Evolutionary conservation across 2,329 filamentous ascomycete genomes (phyloP).

Genomic region (Cordyceps pruinosa): DNA sequence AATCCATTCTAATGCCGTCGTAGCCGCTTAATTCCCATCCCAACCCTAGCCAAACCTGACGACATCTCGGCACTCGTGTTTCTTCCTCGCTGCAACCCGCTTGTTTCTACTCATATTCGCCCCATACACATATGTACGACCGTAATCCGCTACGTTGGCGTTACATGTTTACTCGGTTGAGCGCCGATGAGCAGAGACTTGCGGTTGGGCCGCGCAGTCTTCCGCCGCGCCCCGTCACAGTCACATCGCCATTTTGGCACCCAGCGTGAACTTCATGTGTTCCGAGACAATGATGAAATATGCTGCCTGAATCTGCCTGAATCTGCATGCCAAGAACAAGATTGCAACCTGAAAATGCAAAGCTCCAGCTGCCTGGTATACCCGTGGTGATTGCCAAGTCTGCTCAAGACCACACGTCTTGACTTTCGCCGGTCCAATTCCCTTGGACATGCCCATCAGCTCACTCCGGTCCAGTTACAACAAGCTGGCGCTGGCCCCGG

Average conservation of each 20-base stretch:
- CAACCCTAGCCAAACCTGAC: not conserved
- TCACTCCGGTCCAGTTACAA: not conserved
- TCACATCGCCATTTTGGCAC: not conserved
- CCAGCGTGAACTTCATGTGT: not conserved
- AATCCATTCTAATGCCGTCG: conserved; percentile 4
- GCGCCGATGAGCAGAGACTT: not conserved
- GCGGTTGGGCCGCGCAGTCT: not conserved
- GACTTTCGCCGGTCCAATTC: conserved; percentile 20
- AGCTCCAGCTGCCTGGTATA: conserved; percentile 31
- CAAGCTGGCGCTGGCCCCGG: not conserved
- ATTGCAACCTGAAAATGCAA: conserved; percentile 28
- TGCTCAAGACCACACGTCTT: conserved; percentile 23
- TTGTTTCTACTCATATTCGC: not conserved
- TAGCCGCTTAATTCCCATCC: not conserved
- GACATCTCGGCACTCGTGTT: not conserved
- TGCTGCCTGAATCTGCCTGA: conserved; percentile 18
- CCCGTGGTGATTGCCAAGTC: conserved; percentile 31
- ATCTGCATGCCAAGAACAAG: conserved; percentile 22
- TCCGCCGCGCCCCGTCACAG: not conserved
- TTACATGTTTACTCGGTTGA: not conserved
- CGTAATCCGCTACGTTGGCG: not conserved
- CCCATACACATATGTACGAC: not conserved
- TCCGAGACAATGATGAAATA: conserved; percentile 14
- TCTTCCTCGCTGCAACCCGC: not conserved
- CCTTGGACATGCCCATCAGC: not conserved